Conservation (phyloP, 169 alveolate species). For the Eimeria maxima region DNA sequence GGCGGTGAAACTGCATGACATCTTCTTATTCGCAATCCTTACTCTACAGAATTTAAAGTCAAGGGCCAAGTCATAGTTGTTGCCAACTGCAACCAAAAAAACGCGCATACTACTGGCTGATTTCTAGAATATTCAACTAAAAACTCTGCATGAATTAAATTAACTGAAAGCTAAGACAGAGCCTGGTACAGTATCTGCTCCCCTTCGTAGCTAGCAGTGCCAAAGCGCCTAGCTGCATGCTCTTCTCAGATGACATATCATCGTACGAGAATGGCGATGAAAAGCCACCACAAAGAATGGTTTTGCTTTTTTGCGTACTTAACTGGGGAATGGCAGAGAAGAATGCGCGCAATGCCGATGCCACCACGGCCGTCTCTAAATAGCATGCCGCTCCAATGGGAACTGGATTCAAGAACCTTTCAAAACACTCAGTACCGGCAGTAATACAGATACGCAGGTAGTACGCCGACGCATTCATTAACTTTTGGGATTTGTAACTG, state of each 20-base stretch:
- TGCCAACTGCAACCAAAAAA: not conserved
- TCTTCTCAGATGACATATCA: not conserved
- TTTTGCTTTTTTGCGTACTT: not conserved
- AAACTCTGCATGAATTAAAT: not conserved
- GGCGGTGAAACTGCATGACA: constrained; percentile 29
- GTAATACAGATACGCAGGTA: not conserved
- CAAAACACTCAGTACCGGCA: not conserved
- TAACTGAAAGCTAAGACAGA: not conserved
- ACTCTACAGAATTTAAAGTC: constrained; percentile 61
- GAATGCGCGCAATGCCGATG: constrained; percentile 88
- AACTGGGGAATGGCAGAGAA: constrained; percentile 87
- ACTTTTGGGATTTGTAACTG: constrained; percentile 68
- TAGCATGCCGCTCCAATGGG: constrained; percentile 92
- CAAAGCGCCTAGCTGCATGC: not conserved
- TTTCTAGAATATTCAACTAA: not conserved
- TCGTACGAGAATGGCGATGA: not conserved
- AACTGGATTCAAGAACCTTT: constrained; percentile 87
- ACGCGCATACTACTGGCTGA: not conserved
- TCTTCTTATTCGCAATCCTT: not conserved
- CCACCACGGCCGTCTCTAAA: constrained; percentile 86
- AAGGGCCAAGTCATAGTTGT: constrained; percentile 29
- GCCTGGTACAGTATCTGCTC: not conserved
- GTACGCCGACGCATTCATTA: not conserved
- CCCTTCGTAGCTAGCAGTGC: not conserved
- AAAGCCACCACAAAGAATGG: not conserved